Conservation (phyloP, 225 moss, liverwort and hornwort species). For the Pseudoscleropodium purum region DNA sequence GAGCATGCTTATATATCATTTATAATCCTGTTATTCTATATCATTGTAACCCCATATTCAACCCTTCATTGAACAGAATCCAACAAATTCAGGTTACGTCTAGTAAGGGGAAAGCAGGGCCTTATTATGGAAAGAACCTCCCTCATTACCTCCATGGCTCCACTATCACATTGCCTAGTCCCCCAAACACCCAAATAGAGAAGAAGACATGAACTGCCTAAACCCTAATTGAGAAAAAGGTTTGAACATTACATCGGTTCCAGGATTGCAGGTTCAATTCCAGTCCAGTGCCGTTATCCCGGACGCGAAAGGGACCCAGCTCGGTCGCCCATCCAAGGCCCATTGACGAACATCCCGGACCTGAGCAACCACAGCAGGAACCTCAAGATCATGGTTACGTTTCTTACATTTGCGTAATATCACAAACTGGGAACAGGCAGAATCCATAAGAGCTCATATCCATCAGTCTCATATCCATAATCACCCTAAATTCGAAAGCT, state of each 20-base stretch:
- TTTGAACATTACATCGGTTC: slow-evolving; percentile 26
- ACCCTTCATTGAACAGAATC: not conserved
- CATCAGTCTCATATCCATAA: not conserved
- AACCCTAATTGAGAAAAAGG: not conserved
- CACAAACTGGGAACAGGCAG: not conserved
- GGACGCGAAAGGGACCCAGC: slow-evolving; percentile 61
- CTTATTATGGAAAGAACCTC: not conserved
- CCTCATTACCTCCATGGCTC: not conserved
- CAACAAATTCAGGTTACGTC: not conserved
- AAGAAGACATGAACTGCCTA: too few species aligned
- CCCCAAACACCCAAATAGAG: not conserved
- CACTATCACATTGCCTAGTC: not conserved
- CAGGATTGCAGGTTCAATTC: slow-evolving; percentile 44
- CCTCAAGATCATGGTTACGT: not conserved
- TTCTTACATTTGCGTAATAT: not conserved
- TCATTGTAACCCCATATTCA: not conserved
- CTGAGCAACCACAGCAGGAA: slow-evolving; percentile 15
- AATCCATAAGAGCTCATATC: not conserved
- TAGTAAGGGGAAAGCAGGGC: not conserved
- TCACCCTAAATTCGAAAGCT: not conserved
- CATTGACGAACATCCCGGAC: slow-evolving; percentile 82
- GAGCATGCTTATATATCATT: not conserved
- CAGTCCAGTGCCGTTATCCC: slow-evolving; percentile 45
- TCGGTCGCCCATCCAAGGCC: slow-evolving; percentile 69
- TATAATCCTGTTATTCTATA: not conserved